A percentile compares a stretch with the other conserved stretches of the same genome.
These are phyloP conservation scores for Cladophialophora exuberans DNA, from an alignment of 2,329 filamentous ascomycete genomes.

Conservation along the genomic window DNA sequence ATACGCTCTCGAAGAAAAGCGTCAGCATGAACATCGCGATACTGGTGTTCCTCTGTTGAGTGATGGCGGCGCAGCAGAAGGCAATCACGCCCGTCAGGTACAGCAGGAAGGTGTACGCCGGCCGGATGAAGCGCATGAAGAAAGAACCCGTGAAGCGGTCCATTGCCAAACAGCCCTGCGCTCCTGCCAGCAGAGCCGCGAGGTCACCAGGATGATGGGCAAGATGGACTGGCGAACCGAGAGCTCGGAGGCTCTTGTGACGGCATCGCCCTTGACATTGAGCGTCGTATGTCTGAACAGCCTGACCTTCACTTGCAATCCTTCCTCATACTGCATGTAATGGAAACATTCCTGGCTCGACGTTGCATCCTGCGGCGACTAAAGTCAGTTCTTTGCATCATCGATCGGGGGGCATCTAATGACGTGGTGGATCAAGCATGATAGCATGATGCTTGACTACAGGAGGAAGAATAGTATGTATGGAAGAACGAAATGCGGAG, in stretches of 20 bases:
- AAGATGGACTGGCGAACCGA: slow-evolving; percentile 49
- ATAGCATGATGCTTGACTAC: neutral
- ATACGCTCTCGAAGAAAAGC: slow-evolving; percentile 81
- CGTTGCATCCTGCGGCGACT: slow-evolving; percentile 4
- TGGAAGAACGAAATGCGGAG: slow-evolving; percentile 5
- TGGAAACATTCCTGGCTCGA: neutral
- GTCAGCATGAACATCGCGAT: slow-evolving; percentile 38
- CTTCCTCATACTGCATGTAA: neutral
- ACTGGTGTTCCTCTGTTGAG: slow-evolving; percentile 50
- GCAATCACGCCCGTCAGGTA: slow-evolving; percentile 68
- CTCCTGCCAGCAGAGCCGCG: slow-evolving; percentile 71
- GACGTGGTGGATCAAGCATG: slow-evolving; percentile 3
- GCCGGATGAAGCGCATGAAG: slow-evolving; percentile 66
- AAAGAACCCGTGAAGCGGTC: slow-evolving; percentile 71
- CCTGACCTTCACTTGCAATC: no score
- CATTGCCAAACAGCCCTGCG: slow-evolving; percentile 71
- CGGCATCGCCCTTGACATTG: slow-evolving; percentile 6
- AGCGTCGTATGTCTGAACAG: slow-evolving; percentile 12
- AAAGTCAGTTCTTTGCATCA: neutral
- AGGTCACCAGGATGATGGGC: slow-evolving; percentile 50
- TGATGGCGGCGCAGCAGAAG: slow-evolving; percentile 56
- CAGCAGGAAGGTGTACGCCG: slow-evolving; percentile 70
- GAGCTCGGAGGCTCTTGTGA: slow-evolving; percentile 44
- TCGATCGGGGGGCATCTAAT: slow-evolving; percentile 6
- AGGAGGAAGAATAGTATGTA: neutral